Base-by-base conservation (phyloP, 2,329 filamentous ascomycete species). In the Colletotrichum sp. region DNA sequence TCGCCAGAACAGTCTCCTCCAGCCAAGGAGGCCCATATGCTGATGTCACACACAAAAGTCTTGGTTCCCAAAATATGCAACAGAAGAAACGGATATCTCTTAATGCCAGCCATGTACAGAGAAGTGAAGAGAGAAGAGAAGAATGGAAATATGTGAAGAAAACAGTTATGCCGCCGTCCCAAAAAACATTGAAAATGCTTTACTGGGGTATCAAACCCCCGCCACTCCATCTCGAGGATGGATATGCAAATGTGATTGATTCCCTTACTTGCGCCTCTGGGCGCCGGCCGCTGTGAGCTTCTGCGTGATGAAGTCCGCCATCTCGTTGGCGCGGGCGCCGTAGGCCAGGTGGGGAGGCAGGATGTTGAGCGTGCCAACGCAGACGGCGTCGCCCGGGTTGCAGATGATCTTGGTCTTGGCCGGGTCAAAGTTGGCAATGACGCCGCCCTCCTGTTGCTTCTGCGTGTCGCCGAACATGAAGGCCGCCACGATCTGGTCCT, bases 351-450 rank as follows among this genome's bases (percentile, higher is more conserved):
- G 85, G 7, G 83, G 80, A 1, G 83, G 80, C 48, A 81, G 82
- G 13, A 86, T 82, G 32, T 78, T 80, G 13, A 87, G 80, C 2
- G 79, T 82, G 65, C 85, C 84, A 5, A 72, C 75, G 80, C 85
- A 87, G 70, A 86, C 81, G 34, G 81, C 79, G 74, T 87, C 85
- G 66, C 84, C 84, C 11, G 72, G 16, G 77, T 86, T 86, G 81
- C 85, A 87, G 80, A 86, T 86, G 77, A 86, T 83, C 55, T 84
- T 82, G 66, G 83, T 85, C 79, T 83, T 82, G 63, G 83, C 82
- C 16, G 77, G 63, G 27, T 83, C 82, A 78, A 82, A 86, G 52
- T 82, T 81, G 44, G 78, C 77, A 69, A 86, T 85, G 65, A 82
- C 81, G 22, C 81, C 84, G 27, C 81, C 78, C 77, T 85, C 83